Evolutionary conservation across 176 grass and related monocot genomes (phyloP).

Genomic region (Thalia dealbata): DNA sequence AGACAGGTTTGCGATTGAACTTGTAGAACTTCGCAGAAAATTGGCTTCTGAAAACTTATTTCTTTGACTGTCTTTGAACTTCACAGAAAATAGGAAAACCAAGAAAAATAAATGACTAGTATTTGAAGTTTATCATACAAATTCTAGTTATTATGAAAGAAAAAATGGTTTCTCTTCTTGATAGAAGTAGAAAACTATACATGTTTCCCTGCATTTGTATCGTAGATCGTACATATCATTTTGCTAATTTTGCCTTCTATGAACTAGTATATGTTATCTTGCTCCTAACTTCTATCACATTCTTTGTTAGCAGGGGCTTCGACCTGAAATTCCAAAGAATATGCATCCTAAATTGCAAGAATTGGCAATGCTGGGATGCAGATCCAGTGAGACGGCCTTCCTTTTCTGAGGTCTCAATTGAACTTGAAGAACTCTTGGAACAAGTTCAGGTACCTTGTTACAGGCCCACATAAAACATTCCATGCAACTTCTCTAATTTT

Average conservation of each 20-base stretch:
- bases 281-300: slow-evolving; percentile 10
- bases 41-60: not conserved
- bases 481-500: no score
- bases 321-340: slow-evolving; percentile 51
- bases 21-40: not conserved
- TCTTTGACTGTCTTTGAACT: no score
- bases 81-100: no score
- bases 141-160: not conserved
- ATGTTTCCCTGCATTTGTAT: not conserved
- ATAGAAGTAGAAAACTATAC: not conserved
- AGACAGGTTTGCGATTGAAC: slow-evolving; percentile 46
- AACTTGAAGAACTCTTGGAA: slow-evolving; percentile 46
- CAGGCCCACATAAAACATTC: no score
- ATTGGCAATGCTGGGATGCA: slow-evolving; percentile 50
- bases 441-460: slow-evolving; percentile 39
- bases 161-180: not conserved
- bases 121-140: not conserved
- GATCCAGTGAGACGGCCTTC: no score
- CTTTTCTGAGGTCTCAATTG: slow-evolving; percentile 45
- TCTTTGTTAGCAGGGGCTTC: slow-evolving; percentile 44
- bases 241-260: not conserved
- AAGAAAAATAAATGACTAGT: not conserved
- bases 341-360: slow-evolving; percentile 51
- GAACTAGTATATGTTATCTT: not conserved
- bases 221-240: not conserved